Conservation (phyloP, 73 alveolate genomes). For the Effrenium voratum region DNA sequence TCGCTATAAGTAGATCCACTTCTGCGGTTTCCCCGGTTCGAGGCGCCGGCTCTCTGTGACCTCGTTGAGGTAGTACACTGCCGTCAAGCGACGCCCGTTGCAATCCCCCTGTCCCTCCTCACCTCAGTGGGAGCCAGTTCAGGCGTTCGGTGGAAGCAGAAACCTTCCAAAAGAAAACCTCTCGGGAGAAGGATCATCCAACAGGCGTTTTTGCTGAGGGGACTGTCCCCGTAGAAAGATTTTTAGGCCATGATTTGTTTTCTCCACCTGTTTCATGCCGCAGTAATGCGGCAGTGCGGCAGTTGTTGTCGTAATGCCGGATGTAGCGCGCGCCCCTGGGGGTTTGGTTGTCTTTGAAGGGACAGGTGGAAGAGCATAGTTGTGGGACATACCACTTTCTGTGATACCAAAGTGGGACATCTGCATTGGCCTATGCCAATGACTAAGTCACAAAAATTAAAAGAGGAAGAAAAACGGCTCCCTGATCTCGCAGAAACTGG, state of each 20-base stretch:
- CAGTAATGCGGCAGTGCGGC: background rate
- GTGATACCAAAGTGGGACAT: background rate
- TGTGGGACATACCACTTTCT: background rate
- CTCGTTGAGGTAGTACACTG: conserved; percentile 47
- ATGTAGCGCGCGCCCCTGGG: conserved; percentile 58
- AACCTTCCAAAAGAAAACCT: background rate
- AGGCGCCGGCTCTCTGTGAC: too few relatives aligned
- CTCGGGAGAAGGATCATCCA: background rate
- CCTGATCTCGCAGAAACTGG: too few relatives aligned
- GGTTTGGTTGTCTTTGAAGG: background rate
- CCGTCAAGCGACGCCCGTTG: conserved; percentile 85
- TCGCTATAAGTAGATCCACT: too few relatives aligned
- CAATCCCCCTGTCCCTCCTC: conserved; percentile 71
- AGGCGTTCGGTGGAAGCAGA: background rate
- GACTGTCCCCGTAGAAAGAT: background rate
- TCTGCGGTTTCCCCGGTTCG: too few relatives aligned
- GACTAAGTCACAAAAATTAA: background rate
- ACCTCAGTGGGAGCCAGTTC: background rate
- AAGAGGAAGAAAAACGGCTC: too few relatives aligned
- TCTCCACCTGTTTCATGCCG: background rate
- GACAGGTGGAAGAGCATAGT: background rate
- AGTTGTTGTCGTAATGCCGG: conserved; percentile 89
- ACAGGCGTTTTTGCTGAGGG: background rate
- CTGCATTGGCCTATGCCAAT: background rate
- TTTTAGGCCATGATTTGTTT: background rate